phyloP scores from a whole-genome alignment of 106 monocot genomes.

The Gastrodia elata region DNA sequence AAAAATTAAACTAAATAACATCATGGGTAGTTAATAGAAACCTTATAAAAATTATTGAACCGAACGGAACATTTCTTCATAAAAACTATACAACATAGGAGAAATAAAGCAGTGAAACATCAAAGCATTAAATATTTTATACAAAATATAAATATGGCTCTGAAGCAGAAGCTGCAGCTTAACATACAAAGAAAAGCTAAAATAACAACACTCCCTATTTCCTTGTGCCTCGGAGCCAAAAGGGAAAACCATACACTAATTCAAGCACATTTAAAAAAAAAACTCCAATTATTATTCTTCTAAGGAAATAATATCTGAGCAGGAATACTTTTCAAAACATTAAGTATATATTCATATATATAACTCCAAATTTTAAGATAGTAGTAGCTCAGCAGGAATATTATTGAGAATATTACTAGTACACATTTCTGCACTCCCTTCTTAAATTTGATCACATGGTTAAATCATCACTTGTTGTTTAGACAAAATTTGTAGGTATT shows the following conservation, averaged over 20 bases:
- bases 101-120: neutral
- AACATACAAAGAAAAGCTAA: neutral
- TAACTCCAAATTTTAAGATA: no score
- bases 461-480: no score
- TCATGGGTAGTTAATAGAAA: neutral
- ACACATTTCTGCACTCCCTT: no score
- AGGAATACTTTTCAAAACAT: neutral
- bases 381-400: no score
- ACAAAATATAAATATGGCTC: neutral
- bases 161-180: neutral
- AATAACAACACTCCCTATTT: neutral
- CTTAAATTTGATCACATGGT: no score
- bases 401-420: no score
- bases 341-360: no score
- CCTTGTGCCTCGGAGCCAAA: neutral
- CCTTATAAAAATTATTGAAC: neutral
- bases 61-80: neutral
- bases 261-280: neutral
- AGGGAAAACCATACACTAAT: neutral
- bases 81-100: neutral
- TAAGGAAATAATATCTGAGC: neutral
- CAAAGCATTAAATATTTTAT: neutral
- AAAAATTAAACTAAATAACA: neutral
- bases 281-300: neutral
- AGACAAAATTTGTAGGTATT: no score